Percentiles rank a stretch among this genome's conserved stretches.
Evolutionary conservation across 2,329 filamentous ascomycete genomes (phyloP).

Genomic region (Fusarium setosum): DNA sequence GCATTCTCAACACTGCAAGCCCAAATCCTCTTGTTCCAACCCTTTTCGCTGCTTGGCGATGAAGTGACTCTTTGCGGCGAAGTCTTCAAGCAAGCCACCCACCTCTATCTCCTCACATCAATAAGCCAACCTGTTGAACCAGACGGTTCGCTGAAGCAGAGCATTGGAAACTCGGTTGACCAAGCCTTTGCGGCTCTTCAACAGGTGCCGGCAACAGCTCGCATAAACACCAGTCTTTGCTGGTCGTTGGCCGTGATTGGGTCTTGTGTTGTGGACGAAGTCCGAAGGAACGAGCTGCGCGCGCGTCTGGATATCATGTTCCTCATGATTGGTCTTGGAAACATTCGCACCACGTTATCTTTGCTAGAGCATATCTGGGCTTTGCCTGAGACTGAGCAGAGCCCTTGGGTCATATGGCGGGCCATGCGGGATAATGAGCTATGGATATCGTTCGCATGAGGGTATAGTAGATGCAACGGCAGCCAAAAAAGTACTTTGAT

Average conservation of each 20-base stretch:
- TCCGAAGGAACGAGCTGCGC: neutral
- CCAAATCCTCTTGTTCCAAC: neutral
- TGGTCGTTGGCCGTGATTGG: neutral
- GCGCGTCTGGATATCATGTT: neutral
- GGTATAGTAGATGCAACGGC: too few species aligned
- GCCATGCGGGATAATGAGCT: neutral
- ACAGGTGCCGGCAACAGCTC: neutral
- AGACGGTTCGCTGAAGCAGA: neutral
- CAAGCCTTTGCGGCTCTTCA: neutral
- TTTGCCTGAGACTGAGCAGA: neutral
- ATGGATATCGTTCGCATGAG: neutral
- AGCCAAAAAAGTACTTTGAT: too few species aligned
- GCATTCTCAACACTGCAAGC: neutral
- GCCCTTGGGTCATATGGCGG: neutral
- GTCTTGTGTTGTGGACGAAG: neutral
- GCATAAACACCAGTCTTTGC: neutral
- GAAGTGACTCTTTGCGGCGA: neutral
- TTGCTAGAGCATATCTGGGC: neutral
- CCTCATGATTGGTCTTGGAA: neutral
- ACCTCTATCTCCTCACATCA: neutral
- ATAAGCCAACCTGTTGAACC: neutral
- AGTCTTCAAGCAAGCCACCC: neutral
- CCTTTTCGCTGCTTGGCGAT: neutral
- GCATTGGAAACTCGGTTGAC: neutral
- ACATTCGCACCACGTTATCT: neutral